Evolutionary conservation across 257 asterid species (phyloP), one percentile per base, ranked within the genome.

Genomic region (Petunia axillaris): DNA sequence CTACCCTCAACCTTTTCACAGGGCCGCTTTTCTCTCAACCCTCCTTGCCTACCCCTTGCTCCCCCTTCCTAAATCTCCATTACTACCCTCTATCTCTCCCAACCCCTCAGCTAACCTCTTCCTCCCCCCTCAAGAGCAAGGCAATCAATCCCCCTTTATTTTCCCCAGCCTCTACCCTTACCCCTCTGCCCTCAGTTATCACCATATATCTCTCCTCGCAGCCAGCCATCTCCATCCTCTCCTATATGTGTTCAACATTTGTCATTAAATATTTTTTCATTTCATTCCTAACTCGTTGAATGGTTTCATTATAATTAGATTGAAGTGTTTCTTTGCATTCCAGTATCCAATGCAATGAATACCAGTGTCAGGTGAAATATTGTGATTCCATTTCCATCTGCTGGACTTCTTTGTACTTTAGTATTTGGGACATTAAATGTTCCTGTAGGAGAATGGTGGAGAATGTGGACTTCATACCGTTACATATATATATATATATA

Each of bases 171-270:
- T 35, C 59, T 60, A 48, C 3, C 3, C 16, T 48, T 71, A 6
- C 60, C 43, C 35, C 15, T 71, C 60, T 71, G 36, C 2, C 35
- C 62, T 50, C 77, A 48, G 46, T 43, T 50, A 46, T 71, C 14
- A 14, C 59, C 41, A 0, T 41, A 71, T 71, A 25, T 48, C 25
- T 25, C 1, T 46, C 59, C 59, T 70, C 25, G 2, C 59, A 9
- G 16, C 25, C 43, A 25, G 9, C 9, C 2, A 25, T 46, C 0
- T 71, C 60, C 25, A 0, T 40, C 75, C 6, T 66, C 10, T 41
- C 75, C 53, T 48, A 5, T 71, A 48, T 25, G 77, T 0, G 59
- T 25, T 5, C 77, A 41, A 71, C 60, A 71, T 71, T 71, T 71
- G 25, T 71, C 77, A 35, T 10, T 37, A 0, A 36, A 4, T 4